Base-by-base conservation (phyloP, 805 yeast species). In the Nakazawaea pomicola region DNA sequence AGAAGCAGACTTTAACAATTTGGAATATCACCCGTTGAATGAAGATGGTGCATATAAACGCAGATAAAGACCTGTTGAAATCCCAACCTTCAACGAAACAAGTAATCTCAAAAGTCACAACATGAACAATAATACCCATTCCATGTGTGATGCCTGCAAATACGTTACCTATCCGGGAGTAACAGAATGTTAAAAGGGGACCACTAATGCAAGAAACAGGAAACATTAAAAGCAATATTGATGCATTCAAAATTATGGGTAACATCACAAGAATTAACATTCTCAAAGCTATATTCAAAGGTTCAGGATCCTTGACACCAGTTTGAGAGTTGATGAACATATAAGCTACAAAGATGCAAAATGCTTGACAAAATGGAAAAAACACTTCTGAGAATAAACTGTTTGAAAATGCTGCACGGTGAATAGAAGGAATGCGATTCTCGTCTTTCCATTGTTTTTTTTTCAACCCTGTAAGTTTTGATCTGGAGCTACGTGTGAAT, bases 381-480 rank as follows among this genome's bases (percentile, higher is more conserved):
- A 86, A 48, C 45, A 90, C 66, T 61, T 93, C 98, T 11, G 95
- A 80, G 50, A 88, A 74, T 56, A 86, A 72, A 19, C 88, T 67
- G 58, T 88, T 88, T 23, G 79, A 67, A 58, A 91, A 74, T 46
- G 81, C 85, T 15, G 96, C 90, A 53, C 89, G 81, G 38, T 83
- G 74, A 18, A 76, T 66, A 49, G 83, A 76, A 78, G 40, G 78
- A 74, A 46, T 51, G 14, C 19, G 21, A 49, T 49, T 46, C 33
- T 58, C 62, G 19, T 74, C 69, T 62, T 74, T 72, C 63, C 83
- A 93, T 42, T 88, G 76, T 24, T 62, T 61, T 62, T 78, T 78
- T 44, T 89, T 90, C 72, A 78, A 89, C 45, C 99, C 99, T 23
- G 98, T 91, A 51, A 86, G 78, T 54, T 89, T 78, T 8, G 96